phyloP scores from a whole-genome alignment of 2,329 filamentous ascomycete genomes.

The Hyphodiscus sp. region DNA sequence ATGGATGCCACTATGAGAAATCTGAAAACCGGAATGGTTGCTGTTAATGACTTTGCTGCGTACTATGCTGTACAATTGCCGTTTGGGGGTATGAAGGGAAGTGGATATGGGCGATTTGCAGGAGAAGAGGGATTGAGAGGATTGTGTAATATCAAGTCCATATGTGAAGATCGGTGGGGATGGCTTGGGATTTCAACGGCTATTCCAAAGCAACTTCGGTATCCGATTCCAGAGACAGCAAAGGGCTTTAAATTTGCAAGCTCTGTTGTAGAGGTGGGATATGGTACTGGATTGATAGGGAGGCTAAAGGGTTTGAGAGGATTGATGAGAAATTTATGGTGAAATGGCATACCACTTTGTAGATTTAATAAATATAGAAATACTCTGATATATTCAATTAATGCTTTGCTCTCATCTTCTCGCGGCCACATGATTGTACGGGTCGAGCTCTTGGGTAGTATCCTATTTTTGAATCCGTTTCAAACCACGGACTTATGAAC shows the following conservation, averaged over 20 bases:
- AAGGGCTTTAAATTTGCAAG: slow-evolving; percentile 59
- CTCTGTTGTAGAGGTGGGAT: slow-evolving; percentile 56
- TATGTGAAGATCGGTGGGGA: slow-evolving; percentile 69
- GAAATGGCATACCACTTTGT: too few species aligned
- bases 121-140: slow-evolving; percentile 81
- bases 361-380: too few species aligned
- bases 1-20: slow-evolving; percentile 59
- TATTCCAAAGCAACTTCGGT: slow-evolving; percentile 75
- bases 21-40: slow-evolving; percentile 81
- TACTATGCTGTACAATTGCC: slow-evolving; percentile 93
- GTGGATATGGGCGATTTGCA: slow-evolving; percentile 88
- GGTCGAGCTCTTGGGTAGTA: too few species aligned
- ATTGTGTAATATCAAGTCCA: slow-evolving; percentile 79
- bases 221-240: slow-evolving; percentile 64
- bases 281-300: slow-evolving; percentile 37
- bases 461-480: too few species aligned
- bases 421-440: too few species aligned
- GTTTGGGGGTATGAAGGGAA: slow-evolving; percentile 76
- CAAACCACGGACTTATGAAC: too few species aligned
- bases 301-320: slow-evolving; percentile 26
- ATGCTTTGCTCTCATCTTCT: too few species aligned
- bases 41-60: slow-evolving; percentile 90
- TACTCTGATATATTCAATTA: too few species aligned
- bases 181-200: slow-evolving; percentile 61
- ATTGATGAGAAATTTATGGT: slow-evolving; percentile 27